Conservation (phyloP, 192 early-diverging fungal species). For the Dissophora ornata region DNA sequence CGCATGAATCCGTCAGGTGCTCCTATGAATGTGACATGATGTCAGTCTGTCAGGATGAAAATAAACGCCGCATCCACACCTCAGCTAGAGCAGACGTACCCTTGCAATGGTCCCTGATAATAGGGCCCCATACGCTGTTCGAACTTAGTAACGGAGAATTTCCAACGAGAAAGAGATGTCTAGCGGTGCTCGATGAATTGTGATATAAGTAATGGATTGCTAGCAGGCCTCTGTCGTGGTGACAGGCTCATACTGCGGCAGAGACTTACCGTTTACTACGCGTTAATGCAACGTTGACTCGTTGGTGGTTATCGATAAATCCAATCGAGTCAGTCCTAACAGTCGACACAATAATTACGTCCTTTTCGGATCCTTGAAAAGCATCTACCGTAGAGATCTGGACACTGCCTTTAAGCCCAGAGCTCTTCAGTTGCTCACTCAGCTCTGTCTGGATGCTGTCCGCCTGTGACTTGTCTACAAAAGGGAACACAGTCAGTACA, state of each 20-base stretch:
- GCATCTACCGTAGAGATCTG: conserved; percentile 79
- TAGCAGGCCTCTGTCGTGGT: too few relatives aligned
- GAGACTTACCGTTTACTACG: conserved; percentile 74
- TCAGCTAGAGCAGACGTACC: conserved; percentile 8
- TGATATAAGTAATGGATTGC: background rate
- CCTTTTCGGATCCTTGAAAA: conserved; percentile 79
- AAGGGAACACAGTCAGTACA: background rate
- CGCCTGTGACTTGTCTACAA: conserved; percentile 71
- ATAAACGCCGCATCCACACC: too few relatives aligned
- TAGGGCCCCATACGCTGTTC: conserved; percentile 24
- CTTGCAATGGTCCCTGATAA: conserved; percentile 37
- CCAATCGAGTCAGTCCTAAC: conserved; percentile 64
- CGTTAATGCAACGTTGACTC: conserved; percentile 83
- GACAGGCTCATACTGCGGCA: too few relatives aligned
- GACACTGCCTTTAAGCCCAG: conserved; percentile 43
- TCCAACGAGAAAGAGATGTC: conserved; percentile 73
- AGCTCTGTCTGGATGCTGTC: conserved; percentile 56
- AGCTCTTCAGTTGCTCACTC: conserved; percentile 23
- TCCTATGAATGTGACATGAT: background rate
- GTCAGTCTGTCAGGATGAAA: too few relatives aligned
- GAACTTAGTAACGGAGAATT: conserved; percentile 39
- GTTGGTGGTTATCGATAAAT: conserved; percentile 74
- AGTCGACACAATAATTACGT: conserved; percentile 78
- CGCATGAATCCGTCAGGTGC: conserved; percentile 14
- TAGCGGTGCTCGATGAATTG: conserved; percentile 26